Evolutionary conservation across 2,329 filamentous ascomycete species (phyloP).

Genomic region (Eutypa lata): DNA sequence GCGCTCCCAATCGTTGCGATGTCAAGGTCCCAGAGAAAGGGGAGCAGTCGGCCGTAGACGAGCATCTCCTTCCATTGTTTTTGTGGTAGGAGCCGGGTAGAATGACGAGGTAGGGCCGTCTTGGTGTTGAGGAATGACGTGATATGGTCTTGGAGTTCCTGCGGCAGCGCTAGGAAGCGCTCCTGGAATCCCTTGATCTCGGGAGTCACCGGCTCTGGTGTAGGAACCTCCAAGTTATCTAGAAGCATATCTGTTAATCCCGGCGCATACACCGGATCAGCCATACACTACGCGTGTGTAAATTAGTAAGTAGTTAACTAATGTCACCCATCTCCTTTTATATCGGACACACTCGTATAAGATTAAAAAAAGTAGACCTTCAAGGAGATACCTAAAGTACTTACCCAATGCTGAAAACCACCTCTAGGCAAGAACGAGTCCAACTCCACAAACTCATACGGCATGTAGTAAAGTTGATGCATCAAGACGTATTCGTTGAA

Average conservation of each 20-base stretch:
- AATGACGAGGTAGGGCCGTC: constrained; percentile 6
- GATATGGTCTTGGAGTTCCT: constrained; percentile 8
- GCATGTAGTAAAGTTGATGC: constrained; percentile 11
- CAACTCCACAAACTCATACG: not conserved
- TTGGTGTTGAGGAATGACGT: constrained; percentile 1
- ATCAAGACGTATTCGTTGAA: constrained; percentile 5
- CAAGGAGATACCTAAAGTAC: not conserved
- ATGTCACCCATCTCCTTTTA: no score
- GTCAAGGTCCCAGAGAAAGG: constrained; percentile 16
- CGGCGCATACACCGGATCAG: not conserved
- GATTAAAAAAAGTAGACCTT: no score
- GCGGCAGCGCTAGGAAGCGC: constrained; percentile 9
- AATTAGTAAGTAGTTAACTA: not conserved
- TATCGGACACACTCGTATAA: no score
- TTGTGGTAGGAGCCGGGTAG: constrained; percentile 14
- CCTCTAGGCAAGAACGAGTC: not conserved
- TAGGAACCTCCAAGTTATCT: constrained; percentile 5
- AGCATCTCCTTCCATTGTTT: constrained; percentile 16
- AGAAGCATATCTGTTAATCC: constrained; percentile 9
- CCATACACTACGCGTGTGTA: not conserved
- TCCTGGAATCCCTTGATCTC: constrained; percentile 4
- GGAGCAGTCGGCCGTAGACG: constrained; percentile 8
- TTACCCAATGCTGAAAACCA: constrained; percentile 4
- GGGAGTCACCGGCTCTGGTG: constrained; percentile 1
- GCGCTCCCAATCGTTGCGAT: not conserved